Base-by-base conservation (phyloP, 345 rosid species). In the Acer yangbiense region DNA sequence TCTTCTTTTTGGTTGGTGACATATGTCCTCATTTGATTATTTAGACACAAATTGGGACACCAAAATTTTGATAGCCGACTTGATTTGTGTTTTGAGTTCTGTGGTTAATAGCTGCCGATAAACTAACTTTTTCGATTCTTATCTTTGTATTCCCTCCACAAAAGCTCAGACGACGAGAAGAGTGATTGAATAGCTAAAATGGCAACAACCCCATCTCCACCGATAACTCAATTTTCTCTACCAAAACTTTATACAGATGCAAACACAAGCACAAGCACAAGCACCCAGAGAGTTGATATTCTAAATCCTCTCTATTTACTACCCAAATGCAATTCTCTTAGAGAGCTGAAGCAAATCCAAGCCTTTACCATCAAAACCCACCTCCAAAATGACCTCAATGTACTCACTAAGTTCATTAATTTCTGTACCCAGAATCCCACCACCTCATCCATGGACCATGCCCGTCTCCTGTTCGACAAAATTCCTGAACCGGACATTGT, bases 271-370 rank as follows among this genome's bases (percentile, higher is more conserved):
- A 2, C 71, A 6, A n/a, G n/a, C n/a, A n/a, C n/a, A n/a, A 69
- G 60, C 50, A 18, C 52, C 9, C 64, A 67, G 29, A 70, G 69
- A 76, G 69, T 21, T 1, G 52, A 75, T 50, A 27, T 64, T 16
- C 4, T 55, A 41, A 75, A 75, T 74, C 90, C 89, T 1, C 83
- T 83, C 43, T 75, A 85, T 72, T 77, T 81, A 7, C 82, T 92
- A 7, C 87, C 89, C 76, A 87, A 69, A 27, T 90, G 93, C 87
- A 78, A 66, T 54, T 87, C 90, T 73, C 76, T 89, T 29, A 76
- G 72, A 66, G 89, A 88, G 84, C 82, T 91, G n/a, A 89, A 88
- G 89, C 95, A 91, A 79, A 80, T 92, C 73, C 97, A 94, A 13
- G 92, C 89, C 73, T 72, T 87, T 68, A 43, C 90, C 41, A 76